phyloP scores from a whole-genome alignment of 345 rosid species.

The Rhodamnia rubescens region DNA sequence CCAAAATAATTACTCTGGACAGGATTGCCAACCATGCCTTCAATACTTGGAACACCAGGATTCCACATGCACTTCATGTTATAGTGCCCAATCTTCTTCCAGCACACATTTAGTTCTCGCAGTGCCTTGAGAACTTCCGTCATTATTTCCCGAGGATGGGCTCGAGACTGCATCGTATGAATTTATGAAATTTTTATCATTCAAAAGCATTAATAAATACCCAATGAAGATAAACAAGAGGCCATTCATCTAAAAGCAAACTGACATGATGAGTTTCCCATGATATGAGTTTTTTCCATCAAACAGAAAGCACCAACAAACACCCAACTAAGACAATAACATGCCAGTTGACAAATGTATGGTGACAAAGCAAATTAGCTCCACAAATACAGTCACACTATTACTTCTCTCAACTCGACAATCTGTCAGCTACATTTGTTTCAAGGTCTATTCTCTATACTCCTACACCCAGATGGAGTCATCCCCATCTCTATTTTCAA shows the following conservation, averaged over 20 bases:
- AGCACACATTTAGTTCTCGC: slow-evolving; percentile 79
- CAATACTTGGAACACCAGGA: slow-evolving; percentile 47
- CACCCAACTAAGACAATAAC: background rate
- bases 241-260: background rate
- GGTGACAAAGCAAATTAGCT: background rate
- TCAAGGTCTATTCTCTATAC: background rate
- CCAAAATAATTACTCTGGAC: slow-evolving; percentile 49
- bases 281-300: background rate
- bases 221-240: background rate
- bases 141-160: slow-evolving; percentile 99
- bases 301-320: background rate
- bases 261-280: background rate
- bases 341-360: background rate
- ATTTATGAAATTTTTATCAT: background rate
- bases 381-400: background rate
- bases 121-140: slow-evolving; percentile 91
- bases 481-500: background rate
- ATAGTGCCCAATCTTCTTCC: slow-evolving; percentile 99
- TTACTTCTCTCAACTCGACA: background rate
- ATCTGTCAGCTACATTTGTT: background rate
- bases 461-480: background rate
- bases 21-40: slow-evolving; percentile 55
- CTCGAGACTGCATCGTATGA: slow-evolving; percentile 56
- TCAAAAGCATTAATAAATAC: background rate
- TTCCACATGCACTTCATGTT: slow-evolving; percentile 98